Percentiles rank a stretch among this genome's conserved stretches.
phyloP scores from a whole-genome alignment of 2,329 filamentous ascomycete genomes.

The Aspergillus quadricinctus region DNA sequence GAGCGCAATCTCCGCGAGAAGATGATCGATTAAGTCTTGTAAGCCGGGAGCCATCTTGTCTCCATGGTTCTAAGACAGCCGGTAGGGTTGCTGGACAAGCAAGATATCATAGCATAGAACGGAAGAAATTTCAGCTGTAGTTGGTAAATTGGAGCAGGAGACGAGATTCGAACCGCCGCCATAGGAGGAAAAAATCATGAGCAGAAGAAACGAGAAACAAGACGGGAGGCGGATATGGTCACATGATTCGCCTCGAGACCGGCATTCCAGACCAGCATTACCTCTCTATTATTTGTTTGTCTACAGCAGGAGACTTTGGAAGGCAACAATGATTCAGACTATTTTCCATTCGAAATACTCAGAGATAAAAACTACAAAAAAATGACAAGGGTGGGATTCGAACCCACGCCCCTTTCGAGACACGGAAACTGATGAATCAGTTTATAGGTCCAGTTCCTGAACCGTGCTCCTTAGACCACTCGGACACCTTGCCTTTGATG shows the following conservation, averaged over 20 bases:
- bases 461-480: not conserved
- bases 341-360: not conserved
- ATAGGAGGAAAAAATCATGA: slow-evolving; percentile 8
- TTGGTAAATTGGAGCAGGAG: slow-evolving; percentile 10
- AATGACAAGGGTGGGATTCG: not conserved
- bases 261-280: too few species aligned
- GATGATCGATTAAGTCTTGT: slow-evolving; percentile 54
- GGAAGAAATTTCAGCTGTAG: not conserved
- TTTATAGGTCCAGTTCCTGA: not conserved
- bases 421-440: not conserved
- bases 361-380: not conserved
- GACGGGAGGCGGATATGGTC: not conserved
- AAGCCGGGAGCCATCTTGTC: slow-evolving; percentile 46
- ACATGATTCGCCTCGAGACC: slow-evolving; percentile 2
- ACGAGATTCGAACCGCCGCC: slow-evolving; percentile 31
- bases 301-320: not conserved
- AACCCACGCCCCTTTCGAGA: not conserved
- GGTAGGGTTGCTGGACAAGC: not conserved
- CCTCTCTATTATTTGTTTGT: too few species aligned
- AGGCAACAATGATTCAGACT: too few species aligned
- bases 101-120: slow-evolving; percentile 2
- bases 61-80: slow-evolving; percentile 7
- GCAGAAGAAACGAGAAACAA: not conserved
- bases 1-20: slow-evolving; percentile 57
- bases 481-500: not conserved